Evolutionary conservation across 2,329 filamentous ascomycete species (phyloP), one percentile per base, ranked within the genome.

Genomic region (Talaromyces pinophilus): DNA sequence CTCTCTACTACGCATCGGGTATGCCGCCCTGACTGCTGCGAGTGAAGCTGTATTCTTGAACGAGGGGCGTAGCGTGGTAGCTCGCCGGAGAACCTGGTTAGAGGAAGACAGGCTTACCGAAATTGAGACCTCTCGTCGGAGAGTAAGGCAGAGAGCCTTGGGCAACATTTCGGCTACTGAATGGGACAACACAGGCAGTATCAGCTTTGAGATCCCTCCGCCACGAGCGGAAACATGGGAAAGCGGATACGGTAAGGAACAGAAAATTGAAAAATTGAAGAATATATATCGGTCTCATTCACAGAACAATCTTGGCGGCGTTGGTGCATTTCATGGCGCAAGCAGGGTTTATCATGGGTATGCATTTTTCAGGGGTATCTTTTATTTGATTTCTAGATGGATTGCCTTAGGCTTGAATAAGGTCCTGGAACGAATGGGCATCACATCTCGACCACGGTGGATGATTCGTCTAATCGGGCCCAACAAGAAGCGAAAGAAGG

Each of bases 1-100:
- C 0, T 91, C 92, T 0, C 82, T 98, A 4, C 84, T 98, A 2
- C 89, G 93, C 67, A 87, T 92, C 42, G 95, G 95, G 0, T 97
- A 97, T 74, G 89, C 89, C 11, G 89, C 94, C 13, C 87, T 98
- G 68, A 96, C 92, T 0, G 94, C 96, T 77, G 95, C 95, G 0
- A 97, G 92, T 72, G 93, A 98, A 78, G 94, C 94, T 3, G 95
- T 98, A 0, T 98, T 97, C 74, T 82, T 99, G 11, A 97, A 97
- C 68, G 94, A 98, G 77, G 94, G 94, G 55, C 87, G 87, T 48
- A 85, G 85, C 1, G 88, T 98, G 62, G 89, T 87, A 68, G 82
- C 96, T 2, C 88, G 88, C 69, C 83, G 85, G 42, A 89, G 89
- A 79, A 97, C 95, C 0, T 99, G 95, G 94, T 82, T 98, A 2